phyloP scores from a whole-genome alignment of 208 protist species.

The Angomonas desouzai region DNA sequence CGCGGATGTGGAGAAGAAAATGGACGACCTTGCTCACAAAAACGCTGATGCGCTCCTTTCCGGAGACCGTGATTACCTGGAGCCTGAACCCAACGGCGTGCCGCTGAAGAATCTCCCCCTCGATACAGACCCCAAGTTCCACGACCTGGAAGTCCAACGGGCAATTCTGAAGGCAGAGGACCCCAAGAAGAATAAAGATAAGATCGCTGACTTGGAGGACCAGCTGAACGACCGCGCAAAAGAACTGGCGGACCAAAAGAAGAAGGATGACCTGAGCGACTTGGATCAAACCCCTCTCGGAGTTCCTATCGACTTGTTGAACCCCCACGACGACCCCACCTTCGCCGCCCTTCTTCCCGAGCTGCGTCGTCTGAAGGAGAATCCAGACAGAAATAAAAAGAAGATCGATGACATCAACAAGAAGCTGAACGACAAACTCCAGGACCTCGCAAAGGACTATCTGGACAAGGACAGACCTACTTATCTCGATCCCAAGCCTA shows the following conservation, averaged over 20 bases:
- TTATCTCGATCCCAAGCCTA: slow-evolving; percentile 46
- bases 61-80: slow-evolving; percentile 34
- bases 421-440: slow-evolving; percentile 51
- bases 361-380: slow-evolving; percentile 21
- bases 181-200: slow-evolving; percentile 32
- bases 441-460: slow-evolving; percentile 44
- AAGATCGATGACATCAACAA: slow-evolving; percentile 19
- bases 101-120: slow-evolving; percentile 47
- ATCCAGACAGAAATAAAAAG: slow-evolving; percentile 7
- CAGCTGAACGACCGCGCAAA: slow-evolving; percentile 61
- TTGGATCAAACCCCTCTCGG: slow-evolving; percentile 37
- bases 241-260: slow-evolving; percentile 50
- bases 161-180: slow-evolving; percentile 59
- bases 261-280: slow-evolving; percentile 46
- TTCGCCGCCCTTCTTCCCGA: slow-evolving; percentile 32
- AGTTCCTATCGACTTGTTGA: slow-evolving; percentile 46
- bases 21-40: slow-evolving; percentile 57
- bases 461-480: slow-evolving; percentile 43
- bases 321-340: slow-evolving; percentile 49
- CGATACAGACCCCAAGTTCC: slow-evolving; percentile 58
- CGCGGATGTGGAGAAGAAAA: slow-evolving; percentile 49
- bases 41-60: slow-evolving; percentile 25
- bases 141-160: slow-evolving; percentile 61
- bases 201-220: slow-evolving; percentile 59
- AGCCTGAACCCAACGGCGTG: slow-evolving; percentile 27